Evolutionary conservation across 2,329 filamentous ascomycete species (phyloP).

Genomic region (Colletotrichum horii): DNA sequence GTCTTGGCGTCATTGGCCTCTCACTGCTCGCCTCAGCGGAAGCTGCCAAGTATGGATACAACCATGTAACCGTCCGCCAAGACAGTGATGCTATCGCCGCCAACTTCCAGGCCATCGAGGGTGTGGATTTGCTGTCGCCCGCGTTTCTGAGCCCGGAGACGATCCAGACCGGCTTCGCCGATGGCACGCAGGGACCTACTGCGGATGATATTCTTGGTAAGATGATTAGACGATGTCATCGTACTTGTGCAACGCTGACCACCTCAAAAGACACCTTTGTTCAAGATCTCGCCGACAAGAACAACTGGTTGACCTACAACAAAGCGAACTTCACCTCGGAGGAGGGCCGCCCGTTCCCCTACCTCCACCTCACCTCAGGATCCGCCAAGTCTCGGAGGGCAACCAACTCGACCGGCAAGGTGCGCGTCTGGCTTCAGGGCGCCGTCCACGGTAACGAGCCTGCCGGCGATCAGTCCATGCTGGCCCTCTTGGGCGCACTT

Average conservation of each 20-base stretch:
- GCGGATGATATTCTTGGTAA: constrained; percentile 19
- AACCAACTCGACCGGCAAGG: constrained; percentile 25
- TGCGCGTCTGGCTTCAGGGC: constrained; percentile 35
- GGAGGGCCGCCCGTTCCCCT: constrained; percentile 27
- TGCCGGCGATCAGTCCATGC: constrained; percentile 33
- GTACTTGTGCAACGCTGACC: background rate
- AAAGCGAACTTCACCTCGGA: constrained; percentile 26
- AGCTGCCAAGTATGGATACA: constrained; percentile 22
- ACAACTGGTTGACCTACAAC: constrained; percentile 29
- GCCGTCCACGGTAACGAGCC: constrained; percentile 38
- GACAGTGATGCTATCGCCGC: constrained; percentile 14
- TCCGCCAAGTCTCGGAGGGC: background rate
- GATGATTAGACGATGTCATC: background rate
- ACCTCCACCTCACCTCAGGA: constrained; percentile 23
- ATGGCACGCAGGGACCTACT: constrained; percentile 33
- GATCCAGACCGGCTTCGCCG: constrained; percentile 27
- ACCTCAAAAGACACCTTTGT: constrained; percentile 22
- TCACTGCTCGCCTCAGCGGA: constrained; percentile 1
- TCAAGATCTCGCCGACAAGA: constrained; percentile 25
- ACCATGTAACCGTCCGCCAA: constrained; percentile 16
- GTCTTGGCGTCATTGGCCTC: constrained; percentile 15
- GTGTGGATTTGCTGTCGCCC: constrained; percentile 28
- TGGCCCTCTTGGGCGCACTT: constrained; percentile 35
- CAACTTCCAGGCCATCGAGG: constrained; percentile 16
- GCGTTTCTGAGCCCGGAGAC: constrained; percentile 27